Base-by-base conservation (phyloP, 148 eudicot species). In the Chenopodium formosanum region DNA sequence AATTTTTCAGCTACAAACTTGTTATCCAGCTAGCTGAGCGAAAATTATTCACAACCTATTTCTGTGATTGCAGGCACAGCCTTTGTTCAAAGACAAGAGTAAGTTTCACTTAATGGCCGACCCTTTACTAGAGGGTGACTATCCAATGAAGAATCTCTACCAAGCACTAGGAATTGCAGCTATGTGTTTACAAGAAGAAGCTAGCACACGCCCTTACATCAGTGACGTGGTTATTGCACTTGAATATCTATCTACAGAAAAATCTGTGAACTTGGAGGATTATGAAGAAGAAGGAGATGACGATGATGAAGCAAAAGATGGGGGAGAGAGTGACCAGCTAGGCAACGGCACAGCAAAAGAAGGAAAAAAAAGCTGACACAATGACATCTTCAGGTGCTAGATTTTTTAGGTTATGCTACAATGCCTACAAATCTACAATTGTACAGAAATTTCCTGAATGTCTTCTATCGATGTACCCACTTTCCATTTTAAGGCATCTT, bases 131-230 rank as follows among this genome's bases (percentile, higher is more conserved):
- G 86, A 90, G 47, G 91, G 89, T 9, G 84, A 89, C 60, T 92
- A 87, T 76, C 94, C 97, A 0, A 71, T 79, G 10, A 95, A 92
- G 82, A 86, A 86, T 25, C 87, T 95, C 31, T 89, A 91, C 80
- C 98, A 95, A 89, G 97, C 98, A 40, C 88, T 95, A 58, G 98
- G 94, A 37, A 84, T 95, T 12, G 96, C 98, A 9, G 97, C 97
- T 11, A 95, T 95, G 98, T 95, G 98, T 76, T 91, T 95, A 10
- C 96, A 92, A 84, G 92, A 95, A 72, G 98, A 95, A 69, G 92
- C 94, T 14, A 13, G 52, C 9, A 83, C 85, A 27, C 86, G 98
- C 71, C 98, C 98, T 37, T 78, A 79, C 71, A 93, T 95, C 47
- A 86, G 92, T 67, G 97, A 95, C 5, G 96, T 93, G 5, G 97